Evolutionary conservation across 805 yeast species (phyloP).

Genomic region (Debaryomyces prosopidis): DNA sequence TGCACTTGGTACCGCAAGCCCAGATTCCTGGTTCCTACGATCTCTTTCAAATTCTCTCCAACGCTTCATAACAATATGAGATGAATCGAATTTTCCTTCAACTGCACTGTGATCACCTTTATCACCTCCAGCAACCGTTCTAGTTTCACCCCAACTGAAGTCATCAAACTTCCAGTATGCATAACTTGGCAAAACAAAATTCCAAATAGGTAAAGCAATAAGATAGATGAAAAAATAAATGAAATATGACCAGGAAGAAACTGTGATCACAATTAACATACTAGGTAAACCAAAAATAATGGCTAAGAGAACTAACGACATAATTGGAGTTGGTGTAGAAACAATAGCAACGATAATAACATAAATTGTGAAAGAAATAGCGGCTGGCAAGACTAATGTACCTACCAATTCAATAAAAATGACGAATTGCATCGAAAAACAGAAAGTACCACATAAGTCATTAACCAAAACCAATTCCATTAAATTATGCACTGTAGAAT

Average conservation of each 20-base stretch:
- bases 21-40: constrained; percentile 36
- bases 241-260: constrained; percentile 69
- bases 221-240: constrained; percentile 79
- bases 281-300: constrained; percentile 87
- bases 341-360: constrained; percentile 72
- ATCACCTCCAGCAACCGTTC: constrained; percentile 71
- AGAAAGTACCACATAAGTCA: constrained; percentile 91
- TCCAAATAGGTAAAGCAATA: constrained; percentile 89
- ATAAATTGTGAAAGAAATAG: constrained; percentile 79
- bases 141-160: constrained; percentile 94
- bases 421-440: constrained; percentile 93
- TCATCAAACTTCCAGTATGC: constrained; percentile 96
- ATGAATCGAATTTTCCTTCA: constrained; percentile 89
- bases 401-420: constrained; percentile 83
- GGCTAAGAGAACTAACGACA: constrained; percentile 75
- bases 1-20: constrained; percentile 38
- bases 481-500: constrained; percentile 89
- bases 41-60: constrained; percentile 94
- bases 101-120: constrained; percentile 65
- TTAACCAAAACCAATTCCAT: constrained; percentile 82
- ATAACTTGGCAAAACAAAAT: constrained; percentile 80
- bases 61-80: constrained; percentile 83
- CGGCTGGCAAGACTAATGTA: constrained; percentile 85
- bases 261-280: constrained; percentile 74
- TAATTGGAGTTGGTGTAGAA: constrained; percentile 70